Evolutionary conservation across 768 basidiomycete species (phyloP).

Genomic region (Russula brevipes): DNA sequence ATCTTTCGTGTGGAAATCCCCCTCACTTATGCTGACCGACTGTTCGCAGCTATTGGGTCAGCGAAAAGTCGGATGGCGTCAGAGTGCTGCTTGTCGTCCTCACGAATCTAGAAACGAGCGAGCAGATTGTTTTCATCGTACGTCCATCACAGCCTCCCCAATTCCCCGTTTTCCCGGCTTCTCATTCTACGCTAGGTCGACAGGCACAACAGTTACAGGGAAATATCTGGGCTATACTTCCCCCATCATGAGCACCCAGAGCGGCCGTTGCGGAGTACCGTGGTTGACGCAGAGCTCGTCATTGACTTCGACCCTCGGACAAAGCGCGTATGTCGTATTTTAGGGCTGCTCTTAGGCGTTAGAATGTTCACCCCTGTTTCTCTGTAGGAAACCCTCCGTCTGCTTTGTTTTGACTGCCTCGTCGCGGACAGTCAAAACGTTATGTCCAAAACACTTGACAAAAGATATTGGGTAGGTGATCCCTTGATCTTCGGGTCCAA

Average conservation of each 20-base stretch:
- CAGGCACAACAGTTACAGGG: constrained; percentile 83
- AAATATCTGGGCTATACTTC: constrained; percentile 74
- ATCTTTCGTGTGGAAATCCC: not conserved
- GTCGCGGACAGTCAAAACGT: constrained; percentile 83
- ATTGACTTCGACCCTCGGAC: constrained; percentile 79
- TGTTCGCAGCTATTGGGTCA: constrained; percentile 85
- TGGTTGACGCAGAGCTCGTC: constrained; percentile 93
- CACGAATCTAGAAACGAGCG: constrained; percentile 47
- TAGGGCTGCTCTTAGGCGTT: constrained; percentile 3
- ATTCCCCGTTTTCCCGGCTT: not conserved
- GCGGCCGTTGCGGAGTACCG: constrained; percentile 65
- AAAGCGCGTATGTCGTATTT: constrained; percentile 47
- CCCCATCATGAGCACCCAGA: constrained; percentile 77
- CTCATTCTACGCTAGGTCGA: constrained; percentile 62
- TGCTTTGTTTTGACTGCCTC: constrained; percentile 89
- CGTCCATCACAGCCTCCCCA: not conserved
- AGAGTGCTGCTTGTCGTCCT: constrained; percentile 81
- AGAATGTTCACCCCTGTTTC: constrained; percentile 8
- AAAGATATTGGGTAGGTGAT: constrained; percentile 78
- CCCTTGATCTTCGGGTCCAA: not conserved
- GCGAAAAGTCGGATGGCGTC: constrained; percentile 96
- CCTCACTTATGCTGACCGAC: not conserved
- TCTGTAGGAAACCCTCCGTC: constrained; percentile 69
- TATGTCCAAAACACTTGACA: constrained; percentile 76
- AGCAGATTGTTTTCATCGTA: constrained; percentile 72